Conservation (phyloP, 1,284 basidiomycete species). For the Ustilago crameri region DNA sequence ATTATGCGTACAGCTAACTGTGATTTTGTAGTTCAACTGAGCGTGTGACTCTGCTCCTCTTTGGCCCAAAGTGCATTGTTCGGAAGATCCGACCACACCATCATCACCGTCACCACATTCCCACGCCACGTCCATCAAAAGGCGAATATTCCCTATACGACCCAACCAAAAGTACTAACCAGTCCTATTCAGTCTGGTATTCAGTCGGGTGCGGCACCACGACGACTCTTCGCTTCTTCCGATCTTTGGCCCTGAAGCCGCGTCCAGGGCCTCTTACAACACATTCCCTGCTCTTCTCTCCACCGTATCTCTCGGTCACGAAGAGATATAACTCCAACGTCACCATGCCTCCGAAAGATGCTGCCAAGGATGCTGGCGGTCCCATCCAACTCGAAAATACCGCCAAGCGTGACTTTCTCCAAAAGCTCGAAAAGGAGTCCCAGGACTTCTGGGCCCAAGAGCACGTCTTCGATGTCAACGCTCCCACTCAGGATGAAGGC, state of each 20-base stretch:
- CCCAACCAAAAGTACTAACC: neutral
- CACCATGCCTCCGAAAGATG: conserved; percentile 53
- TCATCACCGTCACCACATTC: neutral
- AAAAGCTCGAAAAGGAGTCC: conserved; percentile 82
- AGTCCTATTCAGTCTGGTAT: conserved; percentile 3
- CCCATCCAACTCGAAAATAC: conserved; percentile 73
- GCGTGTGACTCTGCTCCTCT: neutral
- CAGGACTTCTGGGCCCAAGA: conserved; percentile 79
- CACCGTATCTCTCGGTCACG: neutral
- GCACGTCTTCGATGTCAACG: conserved; percentile 80
- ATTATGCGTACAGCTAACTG: neutral
- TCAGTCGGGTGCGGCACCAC: conserved; percentile 25
- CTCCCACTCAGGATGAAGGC: conserved; percentile 72
- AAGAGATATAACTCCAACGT: conserved; percentile 6
- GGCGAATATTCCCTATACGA: neutral
- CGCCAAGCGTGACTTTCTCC: conserved; percentile 88
- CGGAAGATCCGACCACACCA: conserved; percentile 1
- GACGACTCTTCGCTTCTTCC: conserved; percentile 41
- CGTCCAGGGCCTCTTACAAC: conserved; percentile 21
- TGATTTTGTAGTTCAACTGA: neutral
- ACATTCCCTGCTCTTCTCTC: neutral
- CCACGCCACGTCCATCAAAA: neutral
- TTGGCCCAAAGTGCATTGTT: neutral
- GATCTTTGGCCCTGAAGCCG: conserved; percentile 48
- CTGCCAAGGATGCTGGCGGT: conserved; percentile 35